Conservation (phyloP, 495 filamentous ascomycete species). For the Poronia punctata region DNA sequence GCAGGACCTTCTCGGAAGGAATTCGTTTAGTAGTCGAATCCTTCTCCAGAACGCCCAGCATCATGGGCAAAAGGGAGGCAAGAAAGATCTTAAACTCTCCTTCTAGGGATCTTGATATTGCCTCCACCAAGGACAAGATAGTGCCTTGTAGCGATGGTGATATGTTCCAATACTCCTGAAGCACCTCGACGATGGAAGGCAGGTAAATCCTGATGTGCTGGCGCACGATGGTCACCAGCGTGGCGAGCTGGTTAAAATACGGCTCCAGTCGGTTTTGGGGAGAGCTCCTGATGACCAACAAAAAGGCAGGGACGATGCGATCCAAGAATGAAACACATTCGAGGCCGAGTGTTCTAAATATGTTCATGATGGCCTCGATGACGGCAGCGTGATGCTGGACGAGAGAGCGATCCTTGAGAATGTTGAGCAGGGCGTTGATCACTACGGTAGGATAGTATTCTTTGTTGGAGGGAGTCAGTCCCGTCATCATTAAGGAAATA, state of each 20-base stretch:
- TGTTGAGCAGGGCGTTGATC: constrained; percentile 86
- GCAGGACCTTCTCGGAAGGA: constrained; percentile 83
- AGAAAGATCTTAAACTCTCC: constrained; percentile 97
- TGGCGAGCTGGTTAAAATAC: constrained; percentile 92
- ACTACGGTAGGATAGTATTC: constrained; percentile 98
- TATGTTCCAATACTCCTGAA: constrained; percentile 79
- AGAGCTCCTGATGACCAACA: constrained; percentile 74
- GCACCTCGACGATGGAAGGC: constrained; percentile 70
- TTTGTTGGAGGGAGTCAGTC: constrained; percentile 92
- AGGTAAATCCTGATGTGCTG: constrained; percentile 91
- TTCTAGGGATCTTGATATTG: constrained; percentile 85
- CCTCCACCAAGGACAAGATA: constrained; percentile 84
- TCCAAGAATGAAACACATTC: constrained; percentile 92
- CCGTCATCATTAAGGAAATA: constrained; percentile 95
- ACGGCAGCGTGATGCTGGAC: constrained; percentile 86
- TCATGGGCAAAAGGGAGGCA: constrained; percentile 76
- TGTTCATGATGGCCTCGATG: constrained; percentile 98
- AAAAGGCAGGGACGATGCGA: constrained; percentile 88
- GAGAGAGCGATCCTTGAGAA: constrained; percentile 83
- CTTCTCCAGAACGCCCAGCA: constrained; percentile 88
- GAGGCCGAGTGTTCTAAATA: constrained; percentile 89
- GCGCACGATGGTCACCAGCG: constrained; percentile 87
- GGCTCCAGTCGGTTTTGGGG: constrained; percentile 70
- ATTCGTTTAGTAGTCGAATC: constrained; percentile 64
- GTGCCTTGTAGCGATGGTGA: constrained; percentile 75